Base-by-base conservation (phyloP, 352 stramenopile species). In the Phytopythium montanum region DNA sequence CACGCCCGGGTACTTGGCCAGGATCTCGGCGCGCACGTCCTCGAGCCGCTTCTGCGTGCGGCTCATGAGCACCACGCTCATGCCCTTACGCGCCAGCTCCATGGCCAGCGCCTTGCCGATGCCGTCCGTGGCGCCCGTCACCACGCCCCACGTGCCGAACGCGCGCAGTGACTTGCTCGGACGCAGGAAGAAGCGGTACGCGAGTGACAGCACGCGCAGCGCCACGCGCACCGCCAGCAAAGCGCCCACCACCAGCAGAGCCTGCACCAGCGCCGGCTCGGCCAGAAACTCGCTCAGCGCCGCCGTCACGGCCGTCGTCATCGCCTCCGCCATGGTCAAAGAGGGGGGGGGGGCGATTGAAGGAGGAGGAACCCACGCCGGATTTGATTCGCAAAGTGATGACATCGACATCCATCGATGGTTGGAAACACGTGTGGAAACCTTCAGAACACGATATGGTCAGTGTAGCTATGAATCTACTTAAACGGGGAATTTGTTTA, bases 11-110 rank as follows among this genome's bases (percentile, higher is more conserved):
- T 97, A 97, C 66, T 97, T 97, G 62, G 76, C 77, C 56, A 95
- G 75, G 65, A 99, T 98, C 84, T 99, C 96, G 60, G 89, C 81
- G 26, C 90, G 88, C 14, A 91, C 89, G 19, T 96, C 90, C 61
- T 98, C 77, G 13, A 99, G 86, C 65, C 98, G 98, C 49, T 87
- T 81, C 73, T 99, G 93, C 36, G 97, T 99, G 65, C 98, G 91
- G 56, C 90, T 98, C 71, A 99, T 98, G 53, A 99, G 87, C 55
- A 99, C 76, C 25, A 99, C 79, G 69, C 97, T 99, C 70, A 99
- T 87, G 31, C 96, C 97, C 70, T 98, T 96, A 70, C 97, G 96
- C 18, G 97, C 97, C 25, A 99, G 81, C 68, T 98, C 92, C 62
- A 99, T 80, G 50, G 87, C 88, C 26, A 95, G 87, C 28, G 85